Base-by-base conservation (phyloP, 2,329 filamentous ascomycete species). In the Byssothecium circinans region DNA sequence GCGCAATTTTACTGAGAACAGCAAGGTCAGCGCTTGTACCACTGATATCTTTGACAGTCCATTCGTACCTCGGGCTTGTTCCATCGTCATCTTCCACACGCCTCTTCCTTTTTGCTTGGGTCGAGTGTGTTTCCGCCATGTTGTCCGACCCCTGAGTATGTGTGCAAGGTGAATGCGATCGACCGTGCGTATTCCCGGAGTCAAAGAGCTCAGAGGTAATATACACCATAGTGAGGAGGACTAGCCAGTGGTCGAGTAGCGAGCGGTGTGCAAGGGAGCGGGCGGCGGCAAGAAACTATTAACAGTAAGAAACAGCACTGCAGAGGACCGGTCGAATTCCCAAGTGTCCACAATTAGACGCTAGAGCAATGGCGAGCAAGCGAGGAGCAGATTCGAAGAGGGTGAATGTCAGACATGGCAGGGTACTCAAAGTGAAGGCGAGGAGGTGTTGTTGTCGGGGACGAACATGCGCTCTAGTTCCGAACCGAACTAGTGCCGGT, bases 161-260 rank as follows among this genome's bases (percentile, higher is more conserved):
- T 10, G 44, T 52, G 27, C 51, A 32, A 2, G 41, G 33, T 4
- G 45, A 27, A 27, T 52, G 43, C 3, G 42, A 32, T 34, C 47
- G 48, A 20, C 50, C 35, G 48, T 57, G 54, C 41, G 47, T 27
- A 23, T 51, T 41, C 17, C 53, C 49, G 23, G 58, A 53, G 18
- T 61, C 57, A 48, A 70, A 70, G 14, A 70, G 61, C 23, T 68
- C 61, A n/a, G 64, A 56, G 19, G 67, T 70, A 43, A 70, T 70
- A 47, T 68, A 70, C 27, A 64, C 61, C 67, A 70, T 70, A 41
- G 49, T 49, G 53, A 53, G 42, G 60, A n/a, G 14, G 6, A 32
- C 14, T 47, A 50, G 52, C 18, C 23, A 27, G 27, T 25, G 33
- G 44, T 48, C 47, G 22, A 41, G 39, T 23, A 47, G 41, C 44